Evolutionary conservation across 768 basidiomycete genomes (phyloP), one percentile per base, ranked within the genome.

Genomic region (Gymnopilus dilepis): DNA sequence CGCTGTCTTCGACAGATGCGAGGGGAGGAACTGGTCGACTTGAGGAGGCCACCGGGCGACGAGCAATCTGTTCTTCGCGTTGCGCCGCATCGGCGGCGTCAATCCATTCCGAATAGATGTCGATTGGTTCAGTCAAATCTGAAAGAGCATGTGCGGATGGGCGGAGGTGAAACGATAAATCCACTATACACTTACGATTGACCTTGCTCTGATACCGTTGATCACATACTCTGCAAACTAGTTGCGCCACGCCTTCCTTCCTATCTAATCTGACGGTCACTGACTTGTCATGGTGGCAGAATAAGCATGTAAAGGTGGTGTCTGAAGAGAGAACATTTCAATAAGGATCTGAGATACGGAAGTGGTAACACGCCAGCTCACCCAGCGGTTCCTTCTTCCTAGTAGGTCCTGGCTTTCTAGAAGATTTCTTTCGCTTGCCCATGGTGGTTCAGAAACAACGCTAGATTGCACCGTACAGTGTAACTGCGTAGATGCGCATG

Each of bases 381-480:
- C 93, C 94, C 13, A 95, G 80, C 4, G 92, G 89, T 1, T 87
- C 86, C 71, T 85, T 87, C 67, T 81, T 85, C 65, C 86, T 82
- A 6, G 89, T 76, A 45, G 85, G 85, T 34, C 82, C 84, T 6
- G 92, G 91, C 67, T 94, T 93, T 71, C 90, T 85, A 19, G 92
- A 87, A 0, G 94, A 92, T 75, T 95, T 95, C 78, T 95, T 95
- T 67, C 93, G 88, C 76, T 95, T 95, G 61, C 93, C 93, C 93
- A 95, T 95, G 60, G 65, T 70, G 28, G 47, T 50, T 50, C 47
- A 45, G 31, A 41, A 13, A 28, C 47, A 37, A 17, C 45, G 24
- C 15, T 9, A 15, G 15, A 37, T 37, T 8, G 33, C 33, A 34
- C 33, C 12, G 33, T 12, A 34, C n/a, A 15, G 34, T 37, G 34